Percentiles rank a stretch among this genome's conserved stretches.
These are phyloP conservation scores for Botryotinia narcissicola DNA, from an alignment of 2,329 filamentous ascomycete species.

Conservation along the genomic window DNA sequence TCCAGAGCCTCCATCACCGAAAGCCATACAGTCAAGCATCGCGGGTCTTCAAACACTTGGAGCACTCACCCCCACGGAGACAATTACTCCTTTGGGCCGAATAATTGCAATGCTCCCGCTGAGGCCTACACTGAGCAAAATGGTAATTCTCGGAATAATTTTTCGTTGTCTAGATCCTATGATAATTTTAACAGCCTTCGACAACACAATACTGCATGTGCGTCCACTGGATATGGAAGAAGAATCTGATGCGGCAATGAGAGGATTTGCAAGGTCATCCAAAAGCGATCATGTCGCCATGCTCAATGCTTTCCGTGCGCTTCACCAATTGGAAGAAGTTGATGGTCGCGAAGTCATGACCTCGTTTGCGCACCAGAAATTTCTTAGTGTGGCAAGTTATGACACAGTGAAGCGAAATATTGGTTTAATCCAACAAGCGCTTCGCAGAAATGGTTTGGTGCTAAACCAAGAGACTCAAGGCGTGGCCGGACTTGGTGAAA, in stretches of 20 bases:
- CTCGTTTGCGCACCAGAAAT: constrained; percentile 27
- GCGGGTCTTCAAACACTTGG: constrained; percentile 78
- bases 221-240: constrained; percentile 73
- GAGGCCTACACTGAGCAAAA: constrained; percentile 83
- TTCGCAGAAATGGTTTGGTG: constrained; percentile 1
- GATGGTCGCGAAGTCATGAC: background rate
- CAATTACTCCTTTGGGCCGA: constrained; percentile 79
- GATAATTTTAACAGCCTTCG: constrained; percentile 80
- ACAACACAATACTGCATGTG: constrained; percentile 83
- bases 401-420: background rate
- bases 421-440: background rate
- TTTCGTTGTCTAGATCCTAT: constrained; percentile 88
- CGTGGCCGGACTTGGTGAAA: constrained; percentile 10
- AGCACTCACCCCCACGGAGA: constrained; percentile 74
- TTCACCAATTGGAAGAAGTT: constrained; percentile 37
- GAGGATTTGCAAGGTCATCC: constrained; percentile 59
- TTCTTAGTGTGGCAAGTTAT: constrained; percentile 32
- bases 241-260: constrained; percentile 68
- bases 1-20: constrained; percentile 77
- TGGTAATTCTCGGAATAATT: constrained; percentile 89
- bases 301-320: constrained; percentile 45
- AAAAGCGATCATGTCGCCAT: constrained; percentile 47
- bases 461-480: background rate
- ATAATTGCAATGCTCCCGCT: constrained; percentile 89
- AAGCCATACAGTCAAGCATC: constrained; percentile 81